Conservation (phyloP, 1,139 yeast genomes). For the Magnusiomyces ingens region DNA sequence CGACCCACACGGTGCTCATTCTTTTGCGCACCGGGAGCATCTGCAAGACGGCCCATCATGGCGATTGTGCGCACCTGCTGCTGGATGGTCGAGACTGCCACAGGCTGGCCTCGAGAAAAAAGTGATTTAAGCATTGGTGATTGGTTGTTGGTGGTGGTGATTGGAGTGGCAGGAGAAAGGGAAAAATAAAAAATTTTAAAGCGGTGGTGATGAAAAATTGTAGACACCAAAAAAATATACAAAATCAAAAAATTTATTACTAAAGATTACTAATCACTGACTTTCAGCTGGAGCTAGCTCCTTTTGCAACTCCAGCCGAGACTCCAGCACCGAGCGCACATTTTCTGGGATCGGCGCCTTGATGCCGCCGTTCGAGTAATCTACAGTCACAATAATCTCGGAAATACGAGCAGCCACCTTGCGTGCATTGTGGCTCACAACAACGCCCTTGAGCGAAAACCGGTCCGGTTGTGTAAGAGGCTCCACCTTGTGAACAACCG, state of each 20-base stretch:
- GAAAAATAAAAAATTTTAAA: background rate
- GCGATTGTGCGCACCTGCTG: constrained; percentile 12
- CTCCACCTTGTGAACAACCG: constrained; percentile 29
- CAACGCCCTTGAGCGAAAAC: constrained; percentile 30
- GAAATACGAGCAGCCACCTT: constrained; percentile 32
- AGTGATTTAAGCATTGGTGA: background rate
- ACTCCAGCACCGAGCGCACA: constrained; percentile 17
- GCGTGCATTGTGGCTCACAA: constrained; percentile 31
- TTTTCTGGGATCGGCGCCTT: constrained; percentile 30
- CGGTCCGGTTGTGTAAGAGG: constrained; percentile 27
- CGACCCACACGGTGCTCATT: constrained; percentile 77
- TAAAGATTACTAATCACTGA: background rate
- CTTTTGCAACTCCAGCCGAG: constrained; percentile 7
- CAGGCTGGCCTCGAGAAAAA: background rate
- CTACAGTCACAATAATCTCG: constrained; percentile 32
- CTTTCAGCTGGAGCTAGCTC: background rate
- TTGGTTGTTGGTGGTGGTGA: background rate
- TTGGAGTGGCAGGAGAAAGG: too few relatives aligned
- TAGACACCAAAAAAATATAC: background rate
- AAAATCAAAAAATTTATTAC: background rate
- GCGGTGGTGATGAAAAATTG: background rate
- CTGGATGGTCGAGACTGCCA: background rate
- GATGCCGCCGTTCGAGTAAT: constrained; percentile 27
- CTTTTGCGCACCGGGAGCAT: constrained; percentile 31
- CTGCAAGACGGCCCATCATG: constrained; percentile 16